These are phyloP conservation scores for Diddensiella santjacobensis DNA, from an alignment of 805 yeast species.

Conservation along the genomic window DNA sequence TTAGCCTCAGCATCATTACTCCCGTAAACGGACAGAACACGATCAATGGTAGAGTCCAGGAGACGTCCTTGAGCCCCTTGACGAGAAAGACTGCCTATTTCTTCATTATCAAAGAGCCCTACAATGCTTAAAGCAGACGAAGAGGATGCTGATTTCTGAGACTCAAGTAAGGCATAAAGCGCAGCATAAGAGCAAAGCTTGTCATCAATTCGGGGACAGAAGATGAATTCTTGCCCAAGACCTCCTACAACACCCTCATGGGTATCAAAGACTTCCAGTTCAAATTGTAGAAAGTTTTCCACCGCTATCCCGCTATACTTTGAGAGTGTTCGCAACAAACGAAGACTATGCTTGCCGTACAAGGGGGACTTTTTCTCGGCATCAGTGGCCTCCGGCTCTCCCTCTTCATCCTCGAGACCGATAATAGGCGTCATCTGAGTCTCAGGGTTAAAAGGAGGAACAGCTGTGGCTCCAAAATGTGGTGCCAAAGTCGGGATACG, in stretches of 20 bases:
- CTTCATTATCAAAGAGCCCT: slow-evolving; percentile 74
- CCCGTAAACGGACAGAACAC: slow-evolving; percentile 34
- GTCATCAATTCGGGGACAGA: slow-evolving; percentile 80
- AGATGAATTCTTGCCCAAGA: slow-evolving; percentile 63
- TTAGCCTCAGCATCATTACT: slow-evolving; percentile 34
- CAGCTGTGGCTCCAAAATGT: slow-evolving; percentile 71
- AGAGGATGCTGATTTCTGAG: slow-evolving; percentile 34
- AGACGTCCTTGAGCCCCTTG: slow-evolving; percentile 79
- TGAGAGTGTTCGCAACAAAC: slow-evolving; percentile 63
- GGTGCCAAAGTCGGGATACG: slow-evolving; percentile 83
- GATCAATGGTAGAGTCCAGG: slow-evolving; percentile 53
- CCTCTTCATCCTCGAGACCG: slow-evolving; percentile 44
- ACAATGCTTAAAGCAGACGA: slow-evolving; percentile 44
- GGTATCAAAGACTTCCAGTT: slow-evolving; percentile 73
- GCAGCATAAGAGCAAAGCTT: slow-evolving; percentile 77
- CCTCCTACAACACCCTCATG: slow-evolving; percentile 78
- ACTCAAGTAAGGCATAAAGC: slow-evolving; percentile 51
- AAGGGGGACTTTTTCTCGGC: slow-evolving; percentile 61
- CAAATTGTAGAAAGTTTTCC: slow-evolving; percentile 60
- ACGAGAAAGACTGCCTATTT: slow-evolving; percentile 70
- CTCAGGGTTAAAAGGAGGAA: slow-evolving; percentile 72
- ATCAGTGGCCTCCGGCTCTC: slow-evolving; percentile 45
- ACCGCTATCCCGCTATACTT: slow-evolving; percentile 53
- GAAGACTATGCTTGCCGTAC: slow-evolving; percentile 61
- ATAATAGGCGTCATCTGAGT: slow-evolving; percentile 78